These are phyloP conservation scores for Keithomyces neogunnii DNA, from an alignment of 2,329 filamentous ascomycete genomes.

Conservation along the genomic window DNA sequence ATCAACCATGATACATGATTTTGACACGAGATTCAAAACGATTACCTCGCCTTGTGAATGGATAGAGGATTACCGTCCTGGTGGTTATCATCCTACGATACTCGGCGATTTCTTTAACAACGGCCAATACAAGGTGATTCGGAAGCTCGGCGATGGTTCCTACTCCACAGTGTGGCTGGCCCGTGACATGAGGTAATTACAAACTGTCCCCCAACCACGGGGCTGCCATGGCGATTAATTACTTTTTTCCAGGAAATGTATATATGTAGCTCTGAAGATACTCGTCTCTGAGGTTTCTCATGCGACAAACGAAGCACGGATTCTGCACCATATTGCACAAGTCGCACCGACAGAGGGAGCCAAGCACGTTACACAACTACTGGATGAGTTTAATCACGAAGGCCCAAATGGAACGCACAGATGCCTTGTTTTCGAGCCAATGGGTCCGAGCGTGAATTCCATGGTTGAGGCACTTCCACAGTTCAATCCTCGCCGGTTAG, in stretches of 20 bases:
- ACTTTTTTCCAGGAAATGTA: slow-evolving; percentile 3
- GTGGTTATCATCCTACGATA: slow-evolving; percentile 33
- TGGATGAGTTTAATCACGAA: slow-evolving; percentile 17
- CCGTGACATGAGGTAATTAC: slow-evolving; percentile 12
- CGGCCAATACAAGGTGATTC: slow-evolving; percentile 31
- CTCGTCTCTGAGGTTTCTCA: slow-evolving; percentile 13
- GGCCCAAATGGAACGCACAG: slow-evolving; percentile 22
- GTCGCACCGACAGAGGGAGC: slow-evolving; percentile 9
- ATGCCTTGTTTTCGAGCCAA: slow-evolving; percentile 21
- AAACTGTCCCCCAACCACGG: slow-evolving; percentile 9
- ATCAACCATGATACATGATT: slow-evolving; percentile 8
- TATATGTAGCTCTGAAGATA: slow-evolving; percentile 21
- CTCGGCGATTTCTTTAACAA: slow-evolving; percentile 31
- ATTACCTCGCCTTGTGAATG: slow-evolving; percentile 20
- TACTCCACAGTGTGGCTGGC: slow-evolving; percentile 40
- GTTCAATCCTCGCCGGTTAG: slow-evolving; percentile 18
- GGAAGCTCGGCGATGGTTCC: slow-evolving; percentile 36
- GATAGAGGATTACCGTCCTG: slow-evolving; percentile 24
- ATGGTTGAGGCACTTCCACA: slow-evolving; percentile 24
- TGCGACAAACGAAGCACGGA: slow-evolving; percentile 12
- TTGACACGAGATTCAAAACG: slow-evolving; percentile 16
- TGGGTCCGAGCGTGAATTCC: slow-evolving; percentile 26
- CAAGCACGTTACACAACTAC: slow-evolving; percentile 10
- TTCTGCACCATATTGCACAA: slow-evolving; percentile 11
- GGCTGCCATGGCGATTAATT: slow-evolving; percentile 11